A percentile compares a stretch with the other conserved stretches of the same genome.
Conservation (phyloP, 768 basidiomycete species). For the Macrolepiota dolichaula region DNA sequence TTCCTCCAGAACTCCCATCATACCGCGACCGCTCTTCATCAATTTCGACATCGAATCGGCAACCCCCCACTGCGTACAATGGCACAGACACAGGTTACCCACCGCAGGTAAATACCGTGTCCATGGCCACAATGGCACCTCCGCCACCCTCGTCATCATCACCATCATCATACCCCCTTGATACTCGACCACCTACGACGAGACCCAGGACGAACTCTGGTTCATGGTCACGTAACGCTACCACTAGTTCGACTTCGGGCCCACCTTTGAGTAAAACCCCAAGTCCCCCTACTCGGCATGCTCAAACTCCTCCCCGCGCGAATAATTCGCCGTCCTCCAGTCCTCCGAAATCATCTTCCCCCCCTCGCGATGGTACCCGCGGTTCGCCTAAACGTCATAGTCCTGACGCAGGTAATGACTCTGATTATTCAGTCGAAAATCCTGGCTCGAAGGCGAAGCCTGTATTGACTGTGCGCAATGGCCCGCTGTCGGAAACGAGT, state of each 20-base stretch:
- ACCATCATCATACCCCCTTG: neutral
- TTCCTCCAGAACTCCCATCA: slow-evolving; percentile 3
- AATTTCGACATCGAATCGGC: neutral
- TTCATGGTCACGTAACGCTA: slow-evolving; percentile 7
- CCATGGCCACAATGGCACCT: neutral
- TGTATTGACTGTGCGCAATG: slow-evolving; percentile 5
- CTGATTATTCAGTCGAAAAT: neutral
- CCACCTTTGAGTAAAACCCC: neutral
- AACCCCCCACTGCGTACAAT: neutral
- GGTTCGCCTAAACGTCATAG: neutral
- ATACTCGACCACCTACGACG: neutral
- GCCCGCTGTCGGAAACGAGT: slow-evolving; percentile 5
- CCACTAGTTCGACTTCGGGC: neutral
- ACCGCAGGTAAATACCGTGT: neutral
- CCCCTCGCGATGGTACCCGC: neutral
- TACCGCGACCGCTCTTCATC: neutral
- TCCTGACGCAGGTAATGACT: neutral
- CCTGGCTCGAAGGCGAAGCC: neutral
- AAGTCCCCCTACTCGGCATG: slow-evolving; percentile 5
- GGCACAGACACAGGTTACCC: neutral
- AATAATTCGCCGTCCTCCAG: neutral
- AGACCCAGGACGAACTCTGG: slow-evolving; percentile 9
- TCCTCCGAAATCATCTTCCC: neutral
- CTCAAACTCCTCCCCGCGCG: neutral
- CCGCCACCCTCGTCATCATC: neutral